These are phyloP conservation scores for Colletotrichum salicis DNA, from an alignment of 2,329 filamentous ascomycete species.

Conservation along the genomic window DNA sequence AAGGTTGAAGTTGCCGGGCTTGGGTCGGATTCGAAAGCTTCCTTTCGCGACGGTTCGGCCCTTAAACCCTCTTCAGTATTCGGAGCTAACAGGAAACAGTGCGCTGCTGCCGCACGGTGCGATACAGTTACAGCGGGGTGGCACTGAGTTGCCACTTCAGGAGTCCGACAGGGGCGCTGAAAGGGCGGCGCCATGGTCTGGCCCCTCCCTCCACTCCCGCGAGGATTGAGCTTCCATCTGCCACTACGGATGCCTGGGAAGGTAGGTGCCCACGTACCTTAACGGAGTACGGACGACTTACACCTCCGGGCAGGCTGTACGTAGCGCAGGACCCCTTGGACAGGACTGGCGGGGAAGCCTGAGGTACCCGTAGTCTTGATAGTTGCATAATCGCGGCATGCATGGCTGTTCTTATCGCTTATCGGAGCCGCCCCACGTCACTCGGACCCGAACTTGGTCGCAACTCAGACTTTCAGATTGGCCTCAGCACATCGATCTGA, in stretches of 20 bases:
- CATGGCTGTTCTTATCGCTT: background rate
- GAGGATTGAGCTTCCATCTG: background rate
- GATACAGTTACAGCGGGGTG: conserved; percentile 13
- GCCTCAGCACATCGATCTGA: background rate
- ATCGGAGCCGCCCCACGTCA: conserved; percentile 7
- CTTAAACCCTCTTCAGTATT: conserved; percentile 30
- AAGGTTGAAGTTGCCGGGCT: conserved; percentile 30
- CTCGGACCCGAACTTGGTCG: background rate
- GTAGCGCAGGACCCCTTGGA: background rate
- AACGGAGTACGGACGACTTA: background rate
- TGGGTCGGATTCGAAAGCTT: conserved; percentile 29
- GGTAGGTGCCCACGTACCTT: background rate
- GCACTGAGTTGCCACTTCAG: conserved; percentile 26
- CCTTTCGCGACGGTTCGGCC: conserved; percentile 31
- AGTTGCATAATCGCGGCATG: background rate
- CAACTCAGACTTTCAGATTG: conserved; percentile 6
- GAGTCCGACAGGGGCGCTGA: conserved; percentile 17
- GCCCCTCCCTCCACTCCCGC: conserved; percentile 6
- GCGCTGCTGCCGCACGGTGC: conserved; percentile 16
- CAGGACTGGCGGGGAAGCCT: background rate
- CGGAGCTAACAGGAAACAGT: conserved; percentile 28
- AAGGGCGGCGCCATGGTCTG: conserved; percentile 10
- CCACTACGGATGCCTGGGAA: background rate
- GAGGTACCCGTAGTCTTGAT: background rate
- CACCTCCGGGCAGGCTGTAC: background rate